Conservation (phyloP, 257 asterid genomes). For the Echium plantagineum region DNA sequence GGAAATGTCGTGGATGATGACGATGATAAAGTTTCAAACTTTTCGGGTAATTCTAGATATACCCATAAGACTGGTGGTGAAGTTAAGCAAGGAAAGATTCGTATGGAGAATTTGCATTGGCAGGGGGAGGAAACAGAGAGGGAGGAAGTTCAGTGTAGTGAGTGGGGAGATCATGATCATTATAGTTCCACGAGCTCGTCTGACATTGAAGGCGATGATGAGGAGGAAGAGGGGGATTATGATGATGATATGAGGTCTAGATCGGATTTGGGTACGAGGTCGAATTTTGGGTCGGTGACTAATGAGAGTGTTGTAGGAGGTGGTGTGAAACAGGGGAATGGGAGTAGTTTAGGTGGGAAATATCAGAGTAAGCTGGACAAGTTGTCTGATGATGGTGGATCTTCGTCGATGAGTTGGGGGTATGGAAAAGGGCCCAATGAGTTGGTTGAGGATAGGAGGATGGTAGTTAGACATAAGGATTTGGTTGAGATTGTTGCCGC, state of each 20-base stretch:
- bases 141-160: slow-evolving; percentile 94
- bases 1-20: slow-evolving; percentile 28
- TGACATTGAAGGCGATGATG: slow-evolving; percentile 41
- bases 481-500: slow-evolving; percentile 85
- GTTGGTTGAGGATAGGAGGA: slow-evolving; percentile 44
- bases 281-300: slow-evolving; percentile 44
- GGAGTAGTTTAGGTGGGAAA: slow-evolving; percentile 10
- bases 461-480: slow-evolving; percentile 85
- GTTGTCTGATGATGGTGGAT: slow-evolving; percentile 39
- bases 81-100: slow-evolving; percentile 8
- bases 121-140: slow-evolving; percentile 77
- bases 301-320: slow-evolving; percentile 16
- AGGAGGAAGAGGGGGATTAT: slow-evolving; percentile 17
- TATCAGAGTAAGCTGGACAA: slow-evolving; percentile 38
- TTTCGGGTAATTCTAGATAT: slow-evolving; percentile 41
- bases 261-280: slow-evolving; percentile 38
- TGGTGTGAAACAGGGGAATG: slow-evolving; percentile 10
- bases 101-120: slow-evolving; percentile 24
- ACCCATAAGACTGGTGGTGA: slow-evolving; percentile 15
- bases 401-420: slow-evolving; percentile 76
- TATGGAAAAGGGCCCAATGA: slow-evolving; percentile 34
- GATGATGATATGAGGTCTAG: slow-evolving; percentile 47
- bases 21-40: slow-evolving; percentile 49
- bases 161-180: slow-evolving; percentile 87
- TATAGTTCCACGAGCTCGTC: slow-evolving; percentile 46